Percentiles rank a stretch among this genome's conserved stretches.
These are phyloP conservation scores for Lumnitzera racemosa DNA, from an alignment of 345 rosid species.

Conservation along the genomic window DNA sequence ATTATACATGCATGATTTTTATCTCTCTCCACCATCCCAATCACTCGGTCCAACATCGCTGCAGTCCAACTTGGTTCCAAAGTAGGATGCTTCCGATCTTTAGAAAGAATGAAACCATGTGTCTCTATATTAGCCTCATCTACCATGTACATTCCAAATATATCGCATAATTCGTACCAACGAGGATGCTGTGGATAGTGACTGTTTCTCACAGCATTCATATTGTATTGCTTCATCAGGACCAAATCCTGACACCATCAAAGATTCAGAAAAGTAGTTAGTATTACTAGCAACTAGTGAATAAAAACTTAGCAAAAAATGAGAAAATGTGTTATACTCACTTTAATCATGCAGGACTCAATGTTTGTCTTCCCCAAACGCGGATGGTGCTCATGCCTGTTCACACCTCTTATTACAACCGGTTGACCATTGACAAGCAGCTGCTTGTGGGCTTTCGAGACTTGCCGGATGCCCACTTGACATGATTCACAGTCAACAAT, in stretches of 20 bases:
- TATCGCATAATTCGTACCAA: slow-evolving; percentile 94
- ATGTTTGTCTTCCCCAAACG: slow-evolving; percentile 92
- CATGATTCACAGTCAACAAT: slow-evolving; percentile 90
- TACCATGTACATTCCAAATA: slow-evolving; percentile 95
- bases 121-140: slow-evolving; percentile 99
- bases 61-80: slow-evolving; percentile 82
- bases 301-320: neutral
- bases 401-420: slow-evolving; percentile 83
- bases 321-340: slow-evolving; percentile 7
- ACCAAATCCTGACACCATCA: slow-evolving; percentile 62
- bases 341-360: slow-evolving; percentile 98
- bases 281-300: neutral
- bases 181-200: slow-evolving; percentile 99
- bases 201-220: slow-evolving; percentile 94
- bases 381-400: slow-evolving; percentile 99
- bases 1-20: slow-evolving; percentile 91
- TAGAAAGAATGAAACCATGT: slow-evolving; percentile 72
- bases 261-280: neutral
- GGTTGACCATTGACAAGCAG: slow-evolving; percentile 90
- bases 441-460: slow-evolving; percentile 84
- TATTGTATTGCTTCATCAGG: slow-evolving; percentile 88
- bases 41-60: slow-evolving; percentile 92
- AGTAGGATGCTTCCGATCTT: slow-evolving; percentile 88
- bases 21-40: slow-evolving; percentile 98
- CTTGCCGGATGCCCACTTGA: slow-evolving; percentile 75